Percentiles rank a stretch among this genome's conserved stretches.
Evolutionary conservation across 257 asterid species (phyloP).

Genomic region (Knoxia roxburghii): DNA sequence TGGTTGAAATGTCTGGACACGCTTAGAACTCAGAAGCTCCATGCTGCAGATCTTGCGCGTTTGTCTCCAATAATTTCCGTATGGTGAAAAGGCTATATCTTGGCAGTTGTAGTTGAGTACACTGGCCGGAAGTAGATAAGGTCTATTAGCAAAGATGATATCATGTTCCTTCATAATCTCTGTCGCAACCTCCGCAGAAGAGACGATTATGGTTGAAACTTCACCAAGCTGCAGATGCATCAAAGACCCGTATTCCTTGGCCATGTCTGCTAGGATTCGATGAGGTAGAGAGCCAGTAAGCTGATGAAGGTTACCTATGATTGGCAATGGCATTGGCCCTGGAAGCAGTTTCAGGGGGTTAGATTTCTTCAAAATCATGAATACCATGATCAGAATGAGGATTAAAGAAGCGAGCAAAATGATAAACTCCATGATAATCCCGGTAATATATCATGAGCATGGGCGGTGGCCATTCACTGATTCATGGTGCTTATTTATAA

Average conservation of each 20-base stretch:
- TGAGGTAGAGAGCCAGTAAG: background rate
- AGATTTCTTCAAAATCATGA: background rate
- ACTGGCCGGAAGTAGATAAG: background rate
- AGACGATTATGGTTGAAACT: slow-evolving; percentile 4
- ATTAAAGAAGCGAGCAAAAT: background rate
- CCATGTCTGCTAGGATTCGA: background rate
- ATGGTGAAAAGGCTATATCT: slow-evolving; percentile 2
- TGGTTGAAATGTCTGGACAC: background rate
- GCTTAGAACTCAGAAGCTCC: slow-evolving; percentile 8
- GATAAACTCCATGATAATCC: background rate
- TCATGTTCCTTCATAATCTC: slow-evolving; percentile 1
- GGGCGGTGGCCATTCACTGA: background rate
- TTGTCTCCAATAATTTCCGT: slow-evolving; percentile 4
- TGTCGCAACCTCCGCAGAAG: slow-evolving; percentile 2
- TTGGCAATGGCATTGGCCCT: slow-evolving; percentile 6
- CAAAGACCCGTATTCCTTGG: slow-evolving; percentile 3
- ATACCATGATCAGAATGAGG: background rate
- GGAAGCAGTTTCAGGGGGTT: slow-evolving; percentile 7
- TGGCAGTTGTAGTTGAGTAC: background rate
- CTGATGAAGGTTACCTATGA: slow-evolving; percentile 17
- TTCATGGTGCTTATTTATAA: too few species aligned
- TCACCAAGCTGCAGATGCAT: slow-evolving; percentile 16
- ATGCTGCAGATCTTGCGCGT: slow-evolving; percentile 2
- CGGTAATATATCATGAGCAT: background rate
- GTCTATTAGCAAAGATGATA: slow-evolving; percentile 1